Evolutionary conservation across 495 filamentous ascomycete genomes (phyloP).

Genomic region (Aspergillus avenaceus): DNA sequence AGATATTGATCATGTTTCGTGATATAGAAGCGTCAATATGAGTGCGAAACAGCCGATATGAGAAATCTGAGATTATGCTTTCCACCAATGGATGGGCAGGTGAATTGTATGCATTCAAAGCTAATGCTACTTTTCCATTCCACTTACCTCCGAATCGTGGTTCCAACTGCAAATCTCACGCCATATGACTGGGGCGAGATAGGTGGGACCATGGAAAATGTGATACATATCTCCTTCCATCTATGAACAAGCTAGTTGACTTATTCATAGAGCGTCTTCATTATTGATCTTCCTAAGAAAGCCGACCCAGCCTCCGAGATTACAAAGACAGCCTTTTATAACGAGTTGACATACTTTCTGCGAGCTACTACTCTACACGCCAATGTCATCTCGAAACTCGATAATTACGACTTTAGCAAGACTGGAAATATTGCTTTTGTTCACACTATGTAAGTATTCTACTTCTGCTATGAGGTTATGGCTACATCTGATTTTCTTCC

Average conservation of each 20-base stretch:
- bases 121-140: constrained; percentile 75
- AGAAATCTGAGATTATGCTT: constrained; percentile 67
- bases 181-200: constrained; percentile 82
- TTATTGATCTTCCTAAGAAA: constrained; percentile 76
- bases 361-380: constrained; percentile 61
- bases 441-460: constrained; percentile 57
- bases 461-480: background rate
- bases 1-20: background rate
- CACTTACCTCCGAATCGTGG: constrained; percentile 63
- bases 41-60: constrained; percentile 47
- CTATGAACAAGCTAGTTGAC: background rate
- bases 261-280: constrained; percentile 55
- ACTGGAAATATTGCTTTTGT: constrained; percentile 72
- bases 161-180: constrained; percentile 80
- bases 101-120: constrained; percentile 83
- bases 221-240: constrained; percentile 17
- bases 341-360: constrained; percentile 69
- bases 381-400: constrained; percentile 53
- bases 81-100: constrained; percentile 64
- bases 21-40: constrained; percentile 29
- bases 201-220: constrained; percentile 73
- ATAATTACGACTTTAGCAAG: constrained; percentile 69
- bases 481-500: background rate
- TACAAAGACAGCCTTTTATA: constrained; percentile 57
- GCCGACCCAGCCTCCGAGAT: constrained; percentile 21